These are phyloP conservation scores for Spathaspora girioi DNA, from an alignment of 805 yeast species.

Conservation along the genomic window DNA sequence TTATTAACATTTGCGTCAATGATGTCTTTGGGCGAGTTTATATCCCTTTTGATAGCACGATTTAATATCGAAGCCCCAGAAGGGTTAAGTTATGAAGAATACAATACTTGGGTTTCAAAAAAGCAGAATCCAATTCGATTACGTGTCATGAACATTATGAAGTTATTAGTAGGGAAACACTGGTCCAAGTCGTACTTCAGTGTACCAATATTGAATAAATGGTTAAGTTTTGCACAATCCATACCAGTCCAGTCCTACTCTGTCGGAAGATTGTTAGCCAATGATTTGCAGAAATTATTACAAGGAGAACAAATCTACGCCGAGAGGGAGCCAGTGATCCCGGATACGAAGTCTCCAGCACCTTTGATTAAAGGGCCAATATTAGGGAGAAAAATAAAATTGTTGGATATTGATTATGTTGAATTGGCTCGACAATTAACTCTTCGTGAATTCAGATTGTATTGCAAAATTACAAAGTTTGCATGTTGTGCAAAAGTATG, in stretches of 20 bases:
- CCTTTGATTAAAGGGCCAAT: slow-evolving; percentile 34
- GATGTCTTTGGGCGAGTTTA: slow-evolving; percentile 60
- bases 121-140: slow-evolving; percentile 66
- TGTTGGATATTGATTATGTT: slow-evolving; percentile 65
- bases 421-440: slow-evolving; percentile 86
- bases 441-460: slow-evolving; percentile 66
- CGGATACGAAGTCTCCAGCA: slow-evolving; percentile 35
- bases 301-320: slow-evolving; percentile 27
- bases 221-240: slow-evolving; percentile 28
- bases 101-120: slow-evolving; percentile 68
- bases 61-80: slow-evolving; percentile 80
- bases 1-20: slow-evolving; percentile 75
- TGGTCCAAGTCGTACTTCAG: slow-evolving; percentile 66
- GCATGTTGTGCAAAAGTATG: slow-evolving; percentile 78
- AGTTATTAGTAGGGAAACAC: slow-evolving; percentile 59
- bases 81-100: slow-evolving; percentile 79
- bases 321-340: slow-evolving; percentile 25
- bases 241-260: slow-evolving; percentile 21
- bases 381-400: slow-evolving; percentile 38
- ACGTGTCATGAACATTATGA: slow-evolving; percentile 65
- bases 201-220: slow-evolving; percentile 32
- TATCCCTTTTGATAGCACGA: slow-evolving; percentile 56
- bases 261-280: slow-evolving; percentile 24
- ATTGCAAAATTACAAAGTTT: slow-evolving; percentile 61
- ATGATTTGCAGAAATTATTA: slow-evolving; percentile 20